Evolutionary conservation across 192 early-diverging fungal species (phyloP), one percentile per base, ranked within the genome.

Genomic region (Oehlia diaphana): DNA sequence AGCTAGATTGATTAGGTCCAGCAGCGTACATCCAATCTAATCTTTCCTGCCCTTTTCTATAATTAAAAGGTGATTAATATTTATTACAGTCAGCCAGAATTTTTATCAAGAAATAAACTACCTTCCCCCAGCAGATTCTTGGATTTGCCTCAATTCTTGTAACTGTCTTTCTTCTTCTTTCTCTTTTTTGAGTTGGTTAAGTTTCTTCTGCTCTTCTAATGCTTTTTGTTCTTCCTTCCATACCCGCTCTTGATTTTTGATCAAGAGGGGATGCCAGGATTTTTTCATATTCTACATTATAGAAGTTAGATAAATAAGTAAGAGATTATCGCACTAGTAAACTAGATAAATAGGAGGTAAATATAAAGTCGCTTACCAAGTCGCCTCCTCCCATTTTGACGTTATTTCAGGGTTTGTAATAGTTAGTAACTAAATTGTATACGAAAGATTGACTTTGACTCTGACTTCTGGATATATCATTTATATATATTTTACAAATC

Each of bases 1-100:
- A 67, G 1, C 70, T 73, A 6, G 74, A 77, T 14, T 72, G 81
- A 62, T 86, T 86, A 4, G 94, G 94, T 4, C 90, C 94, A 23
- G 90, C 89, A 62, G 89, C 89, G 79, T 99, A 99, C 95, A 99
- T 98, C 97, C 97, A 99, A 77, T 98, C 97, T 3, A 99, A 81
- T 47, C 92, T 89, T 62, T 96, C 93, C n/a, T 83, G 86, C 33
- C 86, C 81, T 78, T 91, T 92, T 63, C 89, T 91, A 61, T 66
- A 16, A 47, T 72, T n/a, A 61, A 8, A 62, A 74, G n/a, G 31
- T 35, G 19, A 74, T 35, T 16, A 53, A 31, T 16, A 33, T 80
- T 62, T 42, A 42, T 42, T 8, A 39, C 6, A 37, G 35, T 2
- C 39, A 42, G 7, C 39, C 0, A 42, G 5, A 31, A 31, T 42